phyloP scores from a whole-genome alignment of 345 rosid genomes.

The Aquilaria yunnanensis region DNA sequence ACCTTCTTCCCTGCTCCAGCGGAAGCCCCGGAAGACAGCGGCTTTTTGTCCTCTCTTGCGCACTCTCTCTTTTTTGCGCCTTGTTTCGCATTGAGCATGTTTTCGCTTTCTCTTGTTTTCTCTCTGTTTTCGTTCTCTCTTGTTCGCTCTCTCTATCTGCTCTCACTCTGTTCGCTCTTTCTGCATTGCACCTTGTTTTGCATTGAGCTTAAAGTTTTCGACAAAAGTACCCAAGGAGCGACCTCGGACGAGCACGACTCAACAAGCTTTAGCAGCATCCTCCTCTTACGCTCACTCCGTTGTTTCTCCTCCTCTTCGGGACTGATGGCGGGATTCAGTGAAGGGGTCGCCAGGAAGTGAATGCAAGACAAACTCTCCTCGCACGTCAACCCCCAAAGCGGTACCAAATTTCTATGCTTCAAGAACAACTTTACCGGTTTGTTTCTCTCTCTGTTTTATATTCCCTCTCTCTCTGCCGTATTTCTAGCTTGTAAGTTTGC shows the following conservation, averaged over 20 bases:
- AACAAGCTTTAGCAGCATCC: conserved; percentile 40
- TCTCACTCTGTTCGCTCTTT: conserved; percentile 14
- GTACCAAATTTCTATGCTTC: too few species aligned
- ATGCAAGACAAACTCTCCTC: too few species aligned
- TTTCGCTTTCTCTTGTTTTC: too few species aligned
- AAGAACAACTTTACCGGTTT: too few species aligned
- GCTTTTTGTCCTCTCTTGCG: conserved; percentile 15
- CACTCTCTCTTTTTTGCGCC: conserved; percentile 5
- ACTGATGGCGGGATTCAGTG: neutral
- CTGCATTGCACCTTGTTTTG: conserved; percentile 31
- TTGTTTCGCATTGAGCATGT: neutral
- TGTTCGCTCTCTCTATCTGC: too few species aligned
- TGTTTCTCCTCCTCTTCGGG: conserved; percentile 13
- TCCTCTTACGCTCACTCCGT: conserved; percentile 11
- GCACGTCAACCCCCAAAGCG: too few species aligned
- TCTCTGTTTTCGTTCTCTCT: too few species aligned
- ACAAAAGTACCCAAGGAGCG: conserved; percentile 53
- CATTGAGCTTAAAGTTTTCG: conserved; percentile 47
- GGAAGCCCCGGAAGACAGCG: conserved; percentile 9
- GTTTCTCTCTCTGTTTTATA: too few species aligned
- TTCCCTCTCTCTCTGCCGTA: too few species aligned
- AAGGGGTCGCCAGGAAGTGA: too few species aligned
- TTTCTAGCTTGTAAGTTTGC: too few species aligned
- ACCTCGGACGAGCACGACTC: conserved; percentile 53
- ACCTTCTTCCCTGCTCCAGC: conserved; percentile 10